Evolutionary conservation across 2,329 filamentous ascomycete species (phyloP).

Genomic region (Botrytis tulipae): DNA sequence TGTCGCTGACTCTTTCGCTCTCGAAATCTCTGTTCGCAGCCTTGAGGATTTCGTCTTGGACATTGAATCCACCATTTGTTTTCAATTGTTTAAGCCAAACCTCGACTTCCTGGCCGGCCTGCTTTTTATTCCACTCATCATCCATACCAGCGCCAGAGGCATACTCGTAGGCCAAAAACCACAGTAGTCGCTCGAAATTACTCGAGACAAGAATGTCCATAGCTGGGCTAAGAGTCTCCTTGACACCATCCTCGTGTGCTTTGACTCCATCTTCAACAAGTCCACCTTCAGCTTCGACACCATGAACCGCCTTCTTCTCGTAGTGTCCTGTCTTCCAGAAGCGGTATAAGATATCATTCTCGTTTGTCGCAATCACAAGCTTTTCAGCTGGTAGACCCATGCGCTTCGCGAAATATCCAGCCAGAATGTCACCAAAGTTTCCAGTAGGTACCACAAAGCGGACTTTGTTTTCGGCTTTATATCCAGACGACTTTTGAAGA

Average conservation of each 20-base stretch:
- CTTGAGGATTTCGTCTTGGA: conserved; percentile 70
- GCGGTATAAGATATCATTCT: conserved; percentile 93
- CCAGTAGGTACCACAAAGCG: conserved; percentile 91
- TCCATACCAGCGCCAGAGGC: conserved; percentile 59
- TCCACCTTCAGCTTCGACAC: conserved; percentile 54
- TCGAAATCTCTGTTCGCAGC: conserved; percentile 73
- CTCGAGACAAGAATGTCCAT: conserved; percentile 98
- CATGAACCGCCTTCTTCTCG: conserved; percentile 73
- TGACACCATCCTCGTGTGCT: conserved; percentile 69
- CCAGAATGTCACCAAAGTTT: conserved; percentile 94
- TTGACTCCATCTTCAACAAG: conserved; percentile 56
- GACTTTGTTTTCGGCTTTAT: conserved; percentile 65
- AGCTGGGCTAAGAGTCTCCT: conserved; percentile 88
- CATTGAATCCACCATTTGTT: conserved; percentile 75
- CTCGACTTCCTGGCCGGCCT: conserved; percentile 72
- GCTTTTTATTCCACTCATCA: conserved; percentile 63
- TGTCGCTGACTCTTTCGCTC: conserved; percentile 69
- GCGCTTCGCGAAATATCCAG: conserved; percentile 85
- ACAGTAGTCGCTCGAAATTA: conserved; percentile 94
- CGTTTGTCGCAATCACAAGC: conserved; percentile 90
- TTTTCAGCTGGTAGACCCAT: conserved; percentile 90
- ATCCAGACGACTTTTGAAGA: conserved; percentile 60
- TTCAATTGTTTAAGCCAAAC: conserved; percentile 81
- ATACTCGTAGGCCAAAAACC: conserved; percentile 83
- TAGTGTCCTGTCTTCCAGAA: conserved; percentile 92